Evolutionary conservation across 2,329 filamentous ascomycete species (phyloP).

Genomic region (Cercospora zeae-maydis): DNA sequence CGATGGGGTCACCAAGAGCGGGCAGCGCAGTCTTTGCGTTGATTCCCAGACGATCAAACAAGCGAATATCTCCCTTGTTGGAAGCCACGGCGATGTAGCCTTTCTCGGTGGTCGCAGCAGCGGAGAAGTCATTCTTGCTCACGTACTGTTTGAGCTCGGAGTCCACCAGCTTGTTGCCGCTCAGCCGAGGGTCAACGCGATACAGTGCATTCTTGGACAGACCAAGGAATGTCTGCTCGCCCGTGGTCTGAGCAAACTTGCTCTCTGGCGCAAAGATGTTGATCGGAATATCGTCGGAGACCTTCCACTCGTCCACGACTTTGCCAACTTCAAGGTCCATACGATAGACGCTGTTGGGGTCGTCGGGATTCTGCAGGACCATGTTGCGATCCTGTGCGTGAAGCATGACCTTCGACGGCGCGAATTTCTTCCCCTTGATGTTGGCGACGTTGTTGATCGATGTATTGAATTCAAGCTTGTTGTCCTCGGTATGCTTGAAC

Average conservation of each 20-base stretch:
- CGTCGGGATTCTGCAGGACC: conserved; percentile 75
- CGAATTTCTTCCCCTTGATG: conserved; percentile 80
- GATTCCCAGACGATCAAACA: conserved; percentile 94
- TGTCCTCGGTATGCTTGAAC: conserved; percentile 92
- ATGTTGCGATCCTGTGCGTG: conserved; percentile 87
- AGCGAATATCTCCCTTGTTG: conserved; percentile 94
- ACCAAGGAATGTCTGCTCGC: conserved; percentile 91
- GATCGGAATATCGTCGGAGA: conserved; percentile 93
- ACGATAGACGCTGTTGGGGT: conserved; percentile 87
- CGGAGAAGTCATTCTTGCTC: conserved; percentile 96
- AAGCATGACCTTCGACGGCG: conserved; percentile 94
- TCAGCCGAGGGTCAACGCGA: conserved; percentile 84
- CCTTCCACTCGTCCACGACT: conserved; percentile 97
- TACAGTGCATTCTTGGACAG: conserved; percentile 90
- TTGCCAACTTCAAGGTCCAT: conserved; percentile 99
- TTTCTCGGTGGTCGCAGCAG: conserved; percentile 90
- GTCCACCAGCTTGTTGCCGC: conserved; percentile 90
- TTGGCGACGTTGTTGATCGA: conserved; percentile 96
- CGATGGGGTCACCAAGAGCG: conserved; percentile 89
- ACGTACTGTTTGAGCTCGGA: conserved; percentile 90
- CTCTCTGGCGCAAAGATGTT: conserved; percentile 90
- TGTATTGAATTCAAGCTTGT: conserved; percentile 91
- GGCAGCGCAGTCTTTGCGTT: conserved; percentile 97
- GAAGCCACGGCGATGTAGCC: conserved; percentile 95
- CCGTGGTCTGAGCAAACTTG: conserved; percentile 97